Evolutionary conservation across 805 yeast genomes (phyloP).

Genomic region (Priceomyces castillae): DNA sequence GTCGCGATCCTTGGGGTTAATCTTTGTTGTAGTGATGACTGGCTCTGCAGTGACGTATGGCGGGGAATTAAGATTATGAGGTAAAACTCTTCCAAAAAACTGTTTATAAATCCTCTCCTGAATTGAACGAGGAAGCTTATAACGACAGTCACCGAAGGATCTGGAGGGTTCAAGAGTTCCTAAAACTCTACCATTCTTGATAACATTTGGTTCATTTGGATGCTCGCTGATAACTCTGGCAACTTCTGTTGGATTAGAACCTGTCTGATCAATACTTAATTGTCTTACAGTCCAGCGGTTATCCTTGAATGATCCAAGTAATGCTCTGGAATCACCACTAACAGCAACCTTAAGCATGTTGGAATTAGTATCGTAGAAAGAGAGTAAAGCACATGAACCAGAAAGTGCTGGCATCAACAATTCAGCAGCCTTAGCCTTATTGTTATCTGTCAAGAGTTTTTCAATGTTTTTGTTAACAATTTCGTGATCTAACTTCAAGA

Average conservation of each 20-base stretch:
- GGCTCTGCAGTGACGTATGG: conserved; percentile 99
- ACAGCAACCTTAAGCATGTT: conserved; percentile 82
- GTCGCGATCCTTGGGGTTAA: conserved; percentile 68
- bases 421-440: conserved; percentile 67
- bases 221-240: conserved; percentile 81
- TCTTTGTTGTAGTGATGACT: conserved; percentile 76
- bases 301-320: conserved; percentile 68
- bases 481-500: conserved; percentile 79
- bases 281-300: conserved; percentile 88
- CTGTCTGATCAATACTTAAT: conserved; percentile 89
- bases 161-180: conserved; percentile 94
- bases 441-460: conserved; percentile 63
- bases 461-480: conserved; percentile 75
- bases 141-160: conserved; percentile 96
- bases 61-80: conserved; percentile 75
- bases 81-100: conserved; percentile 78
- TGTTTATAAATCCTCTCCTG: conserved; percentile 72
- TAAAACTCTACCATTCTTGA: conserved; percentile 83
- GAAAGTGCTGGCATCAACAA: conserved; percentile 87
- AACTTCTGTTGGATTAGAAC: conserved; percentile 84
- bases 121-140: conserved; percentile 74
- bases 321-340: conserved; percentile 93
- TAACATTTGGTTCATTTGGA: conserved; percentile 83
- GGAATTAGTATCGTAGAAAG: conserved; percentile 79
- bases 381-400: conserved; percentile 89